Percentiles rank a stretch among this genome's conserved stretches.
These are phyloP conservation scores for Rhizomucor pusillus DNA, from an alignment of 371 early-diverging fungal species.

Conservation along the genomic window DNA sequence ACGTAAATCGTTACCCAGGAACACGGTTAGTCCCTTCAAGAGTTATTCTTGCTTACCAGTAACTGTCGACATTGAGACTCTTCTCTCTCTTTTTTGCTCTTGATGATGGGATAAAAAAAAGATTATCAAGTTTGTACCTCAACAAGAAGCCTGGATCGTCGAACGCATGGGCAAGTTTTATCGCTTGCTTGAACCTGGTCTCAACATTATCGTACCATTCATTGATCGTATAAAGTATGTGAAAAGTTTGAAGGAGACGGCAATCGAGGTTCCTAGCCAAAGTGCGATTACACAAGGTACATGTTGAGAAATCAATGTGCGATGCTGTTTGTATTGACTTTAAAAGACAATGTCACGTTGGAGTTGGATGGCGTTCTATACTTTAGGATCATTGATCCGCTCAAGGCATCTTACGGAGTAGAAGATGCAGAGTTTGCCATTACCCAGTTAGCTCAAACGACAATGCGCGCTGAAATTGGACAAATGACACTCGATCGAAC, in stretches of 20 bases:
- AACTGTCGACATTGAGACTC: no score
- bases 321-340: constrained; percentile 1
- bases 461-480: constrained; percentile 98
- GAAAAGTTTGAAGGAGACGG: constrained; percentile 93
- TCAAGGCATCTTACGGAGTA: constrained; percentile 96
- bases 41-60: no score
- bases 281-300: constrained; percentile 89
- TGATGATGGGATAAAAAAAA: constrained; percentile 14
- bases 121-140: constrained; percentile 95
- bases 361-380: constrained; percentile 97
- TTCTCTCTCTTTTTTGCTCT: no score
- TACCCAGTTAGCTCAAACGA: constrained; percentile 96
- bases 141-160: constrained; percentile 95
- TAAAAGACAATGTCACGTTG: constrained; percentile 90
- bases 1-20: constrained; percentile 48
- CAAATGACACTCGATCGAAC: constrained; percentile 97
- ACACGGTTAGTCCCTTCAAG: constrained; percentile 34
- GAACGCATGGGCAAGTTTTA: constrained; percentile 87
- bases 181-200: constrained; percentile 88
- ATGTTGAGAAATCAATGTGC: neutral
- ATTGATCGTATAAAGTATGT: constrained; percentile 91
- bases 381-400: constrained; percentile 90
- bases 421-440: constrained; percentile 95
- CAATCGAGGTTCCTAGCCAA: constrained; percentile 93
- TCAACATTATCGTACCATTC: constrained; percentile 85